These are phyloP conservation scores for Marchantia paleacea DNA, from an alignment of 225 moss, liverwort and hornwort species.

Conservation along the genomic window DNA sequence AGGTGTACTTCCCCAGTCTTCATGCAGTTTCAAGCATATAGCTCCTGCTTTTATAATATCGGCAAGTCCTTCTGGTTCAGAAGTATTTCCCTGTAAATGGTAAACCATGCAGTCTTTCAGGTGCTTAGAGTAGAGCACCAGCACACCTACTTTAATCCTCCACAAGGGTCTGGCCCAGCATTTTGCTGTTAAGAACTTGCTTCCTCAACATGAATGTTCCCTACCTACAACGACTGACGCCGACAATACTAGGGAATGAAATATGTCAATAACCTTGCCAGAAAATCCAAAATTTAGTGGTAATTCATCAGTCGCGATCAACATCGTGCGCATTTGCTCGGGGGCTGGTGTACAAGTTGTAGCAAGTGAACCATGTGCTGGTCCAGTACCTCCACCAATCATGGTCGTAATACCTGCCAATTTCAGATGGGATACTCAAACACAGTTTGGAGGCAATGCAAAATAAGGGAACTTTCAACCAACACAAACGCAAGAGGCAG, in stretches of 20 bases:
- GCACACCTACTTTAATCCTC: neutral
- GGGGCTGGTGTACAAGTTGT: conserved; percentile 92
- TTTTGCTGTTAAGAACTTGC: neutral
- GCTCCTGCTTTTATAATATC: conserved; percentile 90
- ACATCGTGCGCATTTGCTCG: conserved; percentile 90
- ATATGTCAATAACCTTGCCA: conserved; percentile 61
- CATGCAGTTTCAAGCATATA: conserved; percentile 86
- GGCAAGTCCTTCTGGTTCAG: conserved; percentile 70
- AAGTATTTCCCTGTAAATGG: conserved; percentile 75
- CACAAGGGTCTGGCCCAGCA: neutral
- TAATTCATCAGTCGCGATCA: conserved; percentile 73
- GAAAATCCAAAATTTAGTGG: conserved; percentile 93
- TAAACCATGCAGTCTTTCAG: neutral
- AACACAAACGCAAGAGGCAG: conserved; percentile 5
- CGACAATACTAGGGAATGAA: neutral
- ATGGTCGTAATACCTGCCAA: conserved; percentile 74
- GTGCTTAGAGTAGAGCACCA: neutral
- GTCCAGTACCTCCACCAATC: conserved; percentile 92
- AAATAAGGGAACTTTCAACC: neutral
- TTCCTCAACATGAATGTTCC: neutral
- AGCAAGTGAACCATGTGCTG: conserved; percentile 86
- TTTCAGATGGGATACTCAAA: neutral
- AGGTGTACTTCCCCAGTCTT: conserved; percentile 97
- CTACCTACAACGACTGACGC: too few species aligned
- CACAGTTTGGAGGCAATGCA: neutral